A percentile compares a stretch with the other conserved stretches of the same genome.
These are phyloP conservation scores for Triticum urartu DNA, from an alignment of 176 grass and related monocot genomes.

Conservation along the genomic window DNA sequence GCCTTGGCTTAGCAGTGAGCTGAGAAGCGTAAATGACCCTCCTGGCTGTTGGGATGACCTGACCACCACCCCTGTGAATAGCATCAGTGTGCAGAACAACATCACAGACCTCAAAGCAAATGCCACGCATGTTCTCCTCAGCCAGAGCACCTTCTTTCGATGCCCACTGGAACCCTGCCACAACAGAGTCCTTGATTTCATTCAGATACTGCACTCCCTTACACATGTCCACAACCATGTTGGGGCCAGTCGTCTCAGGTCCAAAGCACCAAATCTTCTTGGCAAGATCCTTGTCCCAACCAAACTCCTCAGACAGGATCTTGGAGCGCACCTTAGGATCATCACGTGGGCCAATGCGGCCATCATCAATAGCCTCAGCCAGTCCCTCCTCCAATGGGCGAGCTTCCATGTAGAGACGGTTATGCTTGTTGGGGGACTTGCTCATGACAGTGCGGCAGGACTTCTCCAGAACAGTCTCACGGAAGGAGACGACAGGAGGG, in stretches of 20 bases:
- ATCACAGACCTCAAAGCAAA: slow-evolving; percentile 84
- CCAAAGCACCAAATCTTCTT: slow-evolving; percentile 97
- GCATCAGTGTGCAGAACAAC: slow-evolving; percentile 85
- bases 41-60: slow-evolving; percentile 73
- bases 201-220: slow-evolving; percentile 89
- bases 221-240: slow-evolving; percentile 93
- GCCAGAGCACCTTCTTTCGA: slow-evolving; percentile 81
- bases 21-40: slow-evolving; percentile 82
- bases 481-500: slow-evolving; percentile 82
- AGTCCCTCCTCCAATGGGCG: slow-evolving; percentile 67
- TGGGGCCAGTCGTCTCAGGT: slow-evolving; percentile 74
- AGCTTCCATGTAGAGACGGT: slow-evolving; percentile 87
- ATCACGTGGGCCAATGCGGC: slow-evolving; percentile 65
- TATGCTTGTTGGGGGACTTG: slow-evolving; percentile 87
- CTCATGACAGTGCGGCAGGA: slow-evolving; percentile 78
- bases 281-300: slow-evolving; percentile 83
- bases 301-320: slow-evolving; percentile 71
- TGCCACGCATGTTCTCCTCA: slow-evolving; percentile 84
- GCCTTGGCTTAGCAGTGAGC: slow-evolving; percentile 70
- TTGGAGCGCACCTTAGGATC: slow-evolving; percentile 73
- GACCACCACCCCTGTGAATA: slow-evolving; percentile 82
- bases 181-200: slow-evolving; percentile 90
- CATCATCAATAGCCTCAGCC: slow-evolving; percentile 74
- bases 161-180: slow-evolving; percentile 85
- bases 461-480: slow-evolving; percentile 85